Percentiles rank a stretch among this genome's conserved stretches.
These are phyloP conservation scores for Beauveria rudraprayagi DNA, from an alignment of 2,329 filamentous ascomycete species.

Conservation along the genomic window DNA sequence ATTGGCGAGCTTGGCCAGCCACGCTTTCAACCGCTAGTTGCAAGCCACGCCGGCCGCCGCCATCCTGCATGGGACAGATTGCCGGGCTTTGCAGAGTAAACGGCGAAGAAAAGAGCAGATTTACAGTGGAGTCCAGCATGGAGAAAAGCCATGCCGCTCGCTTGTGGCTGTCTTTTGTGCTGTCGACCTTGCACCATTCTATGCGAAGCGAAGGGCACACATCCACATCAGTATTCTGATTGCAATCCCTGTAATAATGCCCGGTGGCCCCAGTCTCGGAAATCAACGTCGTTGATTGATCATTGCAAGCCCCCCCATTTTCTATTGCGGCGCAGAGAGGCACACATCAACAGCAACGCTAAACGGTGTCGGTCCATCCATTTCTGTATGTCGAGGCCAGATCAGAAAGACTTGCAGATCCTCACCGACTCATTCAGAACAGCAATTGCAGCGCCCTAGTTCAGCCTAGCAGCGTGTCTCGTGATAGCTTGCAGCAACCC, in stretches of 20 bases:
- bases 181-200: neutral
- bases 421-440: slow-evolving; percentile 8
- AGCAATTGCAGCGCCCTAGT: slow-evolving; percentile 2
- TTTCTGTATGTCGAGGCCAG: neutral
- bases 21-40: neutral
- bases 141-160: neutral
- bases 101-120: neutral
- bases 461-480: slow-evolving; percentile 3
- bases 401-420: slow-evolving; percentile 5
- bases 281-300: neutral
- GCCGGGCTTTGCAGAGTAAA: neutral
- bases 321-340: neutral
- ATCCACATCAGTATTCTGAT: neutral
- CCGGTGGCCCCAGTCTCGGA: neutral
- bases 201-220: neutral
- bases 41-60: slow-evolving; percentile 2
- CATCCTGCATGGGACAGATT: slow-evolving; percentile 4
- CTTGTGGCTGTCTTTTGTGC: neutral
- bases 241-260: neutral
- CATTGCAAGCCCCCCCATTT: neutral
- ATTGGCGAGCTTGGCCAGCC: slow-evolving; percentile 7
- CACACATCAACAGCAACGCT: neutral
- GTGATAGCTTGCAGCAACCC: slow-evolving; percentile 8
- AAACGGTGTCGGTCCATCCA: neutral
- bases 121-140: neutral